Percentiles rank a stretch among this genome's conserved stretches.
Conservation (phyloP, 1,284 basidiomycete species). For the Puccinia triticina region DNA sequence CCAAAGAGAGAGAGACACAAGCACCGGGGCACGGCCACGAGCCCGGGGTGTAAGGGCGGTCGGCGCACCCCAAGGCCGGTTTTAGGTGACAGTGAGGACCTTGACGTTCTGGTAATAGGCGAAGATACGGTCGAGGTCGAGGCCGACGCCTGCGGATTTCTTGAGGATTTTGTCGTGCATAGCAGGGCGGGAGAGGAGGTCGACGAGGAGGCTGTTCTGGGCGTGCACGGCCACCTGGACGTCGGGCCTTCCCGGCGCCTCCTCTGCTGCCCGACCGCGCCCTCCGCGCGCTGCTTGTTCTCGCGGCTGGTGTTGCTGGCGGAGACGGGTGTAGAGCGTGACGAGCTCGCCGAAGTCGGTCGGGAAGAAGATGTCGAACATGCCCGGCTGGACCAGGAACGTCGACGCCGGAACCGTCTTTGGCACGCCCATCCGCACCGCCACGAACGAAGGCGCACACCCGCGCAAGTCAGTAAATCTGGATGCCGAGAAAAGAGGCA, state of each 20-base stretch:
- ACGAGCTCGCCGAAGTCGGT: slow-evolving; percentile 80
- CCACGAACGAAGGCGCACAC: not conserved
- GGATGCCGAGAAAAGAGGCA: not conserved
- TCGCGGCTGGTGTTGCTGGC: slow-evolving; percentile 63
- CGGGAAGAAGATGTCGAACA: slow-evolving; percentile 99
- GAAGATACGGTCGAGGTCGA: not conserved
- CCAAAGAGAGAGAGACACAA: no score
- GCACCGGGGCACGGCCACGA: no score
- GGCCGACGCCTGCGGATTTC: not conserved
- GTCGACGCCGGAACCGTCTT: slow-evolving; percentile 77
- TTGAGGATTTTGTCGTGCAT: not conserved
- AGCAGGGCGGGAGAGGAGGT: no score
- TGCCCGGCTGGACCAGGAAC: slow-evolving; percentile 89
- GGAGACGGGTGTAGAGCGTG: slow-evolving; percentile 54
- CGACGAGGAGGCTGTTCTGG: slow-evolving; percentile 9
- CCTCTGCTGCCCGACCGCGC: no score
- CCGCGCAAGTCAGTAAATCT: not conserved
- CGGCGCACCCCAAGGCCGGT: no score
- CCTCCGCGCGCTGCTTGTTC: no score
- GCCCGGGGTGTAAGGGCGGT: no score
- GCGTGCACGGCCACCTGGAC: no score
- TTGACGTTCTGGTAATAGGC: slow-evolving; percentile 6
- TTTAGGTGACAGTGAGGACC: not conserved
- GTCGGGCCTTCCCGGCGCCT: no score
- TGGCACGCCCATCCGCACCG: not conserved